phyloP scores from a whole-genome alignment of 148 eudicot genomes.

The Rhododendron henanense region DNA sequence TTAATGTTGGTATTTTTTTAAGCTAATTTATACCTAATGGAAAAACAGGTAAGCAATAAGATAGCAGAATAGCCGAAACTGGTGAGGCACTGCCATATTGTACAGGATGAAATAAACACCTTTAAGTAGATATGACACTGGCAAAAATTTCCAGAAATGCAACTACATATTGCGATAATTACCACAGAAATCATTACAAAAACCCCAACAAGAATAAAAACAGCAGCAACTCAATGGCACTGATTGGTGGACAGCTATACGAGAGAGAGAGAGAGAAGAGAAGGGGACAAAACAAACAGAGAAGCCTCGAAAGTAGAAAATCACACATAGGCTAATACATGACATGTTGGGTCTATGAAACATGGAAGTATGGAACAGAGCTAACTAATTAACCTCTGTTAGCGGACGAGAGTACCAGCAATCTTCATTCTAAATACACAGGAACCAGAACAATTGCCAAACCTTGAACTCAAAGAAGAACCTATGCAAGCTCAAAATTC shows the following conservation, averaged over 20 bases:
- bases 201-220: background rate
- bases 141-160: background rate
- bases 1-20: no score
- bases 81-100: background rate
- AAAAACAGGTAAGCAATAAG: no score
- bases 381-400: background rate
- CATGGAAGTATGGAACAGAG: background rate
- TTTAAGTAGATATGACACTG: background rate
- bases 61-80: no score
- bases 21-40: no score
- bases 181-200: background rate
- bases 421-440: background rate
- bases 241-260: background rate
- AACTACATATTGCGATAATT: background rate
- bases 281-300: background rate
- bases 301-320: background rate
- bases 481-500: background rate
- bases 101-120: background rate
- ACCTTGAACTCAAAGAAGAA: background rate
- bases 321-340: background rate
- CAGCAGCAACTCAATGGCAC: background rate
- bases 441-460: background rate
- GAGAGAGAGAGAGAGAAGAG: background rate
- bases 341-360: background rate
- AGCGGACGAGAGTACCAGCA: background rate